These are phyloP conservation scores for Aspergillus incahuasiensis DNA, from an alignment of 495 filamentous ascomycete species.

Conservation along the genomic window DNA sequence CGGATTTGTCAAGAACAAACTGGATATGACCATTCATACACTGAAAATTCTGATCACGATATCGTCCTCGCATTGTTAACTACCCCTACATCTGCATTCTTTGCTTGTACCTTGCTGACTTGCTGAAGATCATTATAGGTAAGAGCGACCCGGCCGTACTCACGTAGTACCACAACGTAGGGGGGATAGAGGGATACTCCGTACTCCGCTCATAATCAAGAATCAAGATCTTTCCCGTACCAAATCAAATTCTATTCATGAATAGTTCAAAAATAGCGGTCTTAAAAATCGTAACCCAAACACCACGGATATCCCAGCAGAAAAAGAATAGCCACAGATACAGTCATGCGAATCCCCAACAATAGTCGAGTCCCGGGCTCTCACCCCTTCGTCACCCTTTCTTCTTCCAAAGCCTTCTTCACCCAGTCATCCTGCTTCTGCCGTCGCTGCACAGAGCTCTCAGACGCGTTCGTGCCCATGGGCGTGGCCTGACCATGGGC, in stretches of 20 bases:
- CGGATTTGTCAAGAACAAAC: conserved; percentile 23
- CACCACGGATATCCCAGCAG: no score
- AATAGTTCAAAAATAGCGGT: no score
- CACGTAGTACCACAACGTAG: not conserved
- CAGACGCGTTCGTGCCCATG: no score
- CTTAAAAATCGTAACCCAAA: no score
- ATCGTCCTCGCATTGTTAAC: no score
- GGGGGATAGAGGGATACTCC: not conserved
- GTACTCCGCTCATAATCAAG: not conserved
- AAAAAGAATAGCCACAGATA: no score
- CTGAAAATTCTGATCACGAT: conserved; percentile 45
- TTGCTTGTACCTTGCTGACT: not conserved
- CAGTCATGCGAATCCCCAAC: no score
- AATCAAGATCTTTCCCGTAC: no score
- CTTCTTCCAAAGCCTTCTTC: conserved; percentile 35
- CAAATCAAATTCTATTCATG: no score
- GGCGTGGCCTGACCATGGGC: conserved; percentile 17
- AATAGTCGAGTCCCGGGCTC: no score
- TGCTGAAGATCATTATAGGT: not conserved
- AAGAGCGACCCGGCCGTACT: not conserved
- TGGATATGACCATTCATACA: conserved; percentile 44
- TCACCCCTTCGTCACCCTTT: not conserved
- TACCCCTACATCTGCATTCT: not conserved
- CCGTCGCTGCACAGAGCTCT: not conserved
- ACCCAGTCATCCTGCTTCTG: conserved; percentile 29